Base-by-base conservation (phyloP, 805 yeast genomes). In the Candida anglica region DNA sequence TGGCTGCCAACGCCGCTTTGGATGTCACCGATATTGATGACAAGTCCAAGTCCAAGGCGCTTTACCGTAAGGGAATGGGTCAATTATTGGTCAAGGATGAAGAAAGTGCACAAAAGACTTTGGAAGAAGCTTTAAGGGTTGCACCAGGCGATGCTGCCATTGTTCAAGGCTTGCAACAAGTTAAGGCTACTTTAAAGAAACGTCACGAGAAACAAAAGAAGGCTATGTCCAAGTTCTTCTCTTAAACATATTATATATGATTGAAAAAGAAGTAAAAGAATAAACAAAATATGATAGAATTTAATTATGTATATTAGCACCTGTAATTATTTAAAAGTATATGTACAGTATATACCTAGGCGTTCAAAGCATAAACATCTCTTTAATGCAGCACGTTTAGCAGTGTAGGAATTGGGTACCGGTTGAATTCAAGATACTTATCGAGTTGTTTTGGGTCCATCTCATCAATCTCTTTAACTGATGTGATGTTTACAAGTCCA, bases 61-160 rank as follows among this genome's bases (percentile, higher is more conserved):
- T 76, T 28, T 89, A 80, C 66, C 80, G 98, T 56, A 79, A 91
- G 57, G 96, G 94, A 23, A 64, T 73, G 51, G 96, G 93, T 1
- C 72, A 78, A 48, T 58, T 76, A 39, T 59, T 73, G 6, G 63
- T 70, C 15, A 81, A 81, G 50, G 80, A 85, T 50, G 81, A 78
- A 34, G 91, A 81, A 19, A 73, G 67, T 37, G 95, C 96, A 0
- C 63, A 81, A 32, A 60, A 56, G 9, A 82, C 81, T 40, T 71
- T 88, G 37, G 75, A 78, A 43, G 65, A 69, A 40, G 96, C 97
- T 0, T 58, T 76, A 17, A 60, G 67, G 36, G 58, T 73, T 25
- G 74, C 81, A 21, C 94, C 93, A 21, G 63, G 66, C 15, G 97
- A 89, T 50, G 75, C 74, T 2, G 94, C 82, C 6, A 80, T 89